phyloP scores from a whole-genome alignment of 306 rosid genomes.

The Casuarina cunninghamiana region DNA sequence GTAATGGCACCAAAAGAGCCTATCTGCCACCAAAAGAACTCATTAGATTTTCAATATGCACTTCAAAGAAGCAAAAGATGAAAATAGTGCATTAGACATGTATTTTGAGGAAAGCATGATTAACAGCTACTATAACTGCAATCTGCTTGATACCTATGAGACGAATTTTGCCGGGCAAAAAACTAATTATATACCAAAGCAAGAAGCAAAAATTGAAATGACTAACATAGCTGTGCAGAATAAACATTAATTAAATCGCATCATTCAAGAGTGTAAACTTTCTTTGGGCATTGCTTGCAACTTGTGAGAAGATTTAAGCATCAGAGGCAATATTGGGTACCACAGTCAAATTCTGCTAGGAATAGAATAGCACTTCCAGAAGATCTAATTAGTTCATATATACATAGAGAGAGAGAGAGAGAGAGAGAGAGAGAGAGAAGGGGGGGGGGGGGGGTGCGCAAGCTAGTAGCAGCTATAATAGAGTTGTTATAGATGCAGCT shows the following conservation, averaged over 20 bases:
- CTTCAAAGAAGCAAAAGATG: not conserved
- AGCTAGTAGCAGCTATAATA: not conserved
- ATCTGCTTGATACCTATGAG: not conserved
- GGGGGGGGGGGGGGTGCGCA: not conserved
- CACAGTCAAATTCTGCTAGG: not conserved
- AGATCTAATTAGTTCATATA: not conserved
- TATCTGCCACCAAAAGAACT: slow-evolving; percentile 88
- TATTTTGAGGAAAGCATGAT: slow-evolving; percentile 12
- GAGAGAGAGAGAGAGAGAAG: too few species aligned
- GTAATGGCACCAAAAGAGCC: slow-evolving; percentile 98
- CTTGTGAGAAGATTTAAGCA: not conserved
- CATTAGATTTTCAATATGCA: slow-evolving; percentile 42
- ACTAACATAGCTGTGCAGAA: not conserved
- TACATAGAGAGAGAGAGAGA: too few species aligned
- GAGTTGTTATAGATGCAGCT: not conserved
- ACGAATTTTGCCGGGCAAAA: not conserved
- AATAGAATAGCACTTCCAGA: not conserved
- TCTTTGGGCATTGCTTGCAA: not conserved
- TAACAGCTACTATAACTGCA: not conserved
- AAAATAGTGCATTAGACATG: not conserved
- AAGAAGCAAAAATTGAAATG: not conserved
- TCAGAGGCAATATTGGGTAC: not conserved
- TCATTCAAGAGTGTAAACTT: not conserved
- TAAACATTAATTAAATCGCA: not conserved
- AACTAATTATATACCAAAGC: not conserved